These are phyloP conservation scores for Verticillium dahliae DNA, from an alignment of 2,329 filamentous ascomycete genomes.

Conservation along the genomic window DNA sequence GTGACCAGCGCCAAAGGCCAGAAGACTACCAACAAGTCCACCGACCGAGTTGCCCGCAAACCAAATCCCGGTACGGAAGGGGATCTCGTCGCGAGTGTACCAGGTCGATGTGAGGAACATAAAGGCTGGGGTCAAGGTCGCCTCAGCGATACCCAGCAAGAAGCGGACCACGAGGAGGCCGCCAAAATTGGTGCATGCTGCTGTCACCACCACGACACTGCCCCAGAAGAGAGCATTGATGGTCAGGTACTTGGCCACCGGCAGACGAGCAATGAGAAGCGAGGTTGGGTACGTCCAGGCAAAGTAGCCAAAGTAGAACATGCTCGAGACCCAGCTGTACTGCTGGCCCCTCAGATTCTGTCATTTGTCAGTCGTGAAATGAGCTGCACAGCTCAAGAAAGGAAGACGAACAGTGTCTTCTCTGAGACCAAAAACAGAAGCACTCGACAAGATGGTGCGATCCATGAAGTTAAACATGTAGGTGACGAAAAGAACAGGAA, in stretches of 20 bases:
- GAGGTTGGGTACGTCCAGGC: constrained; percentile 43
- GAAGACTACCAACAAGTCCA: constrained; percentile 38
- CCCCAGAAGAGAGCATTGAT: constrained; percentile 46
- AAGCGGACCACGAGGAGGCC: constrained; percentile 45
- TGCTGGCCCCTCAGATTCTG: constrained; percentile 47
- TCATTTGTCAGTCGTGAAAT: constrained; percentile 18
- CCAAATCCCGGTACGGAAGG: constrained; percentile 48
- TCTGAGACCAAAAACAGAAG: constrained; percentile 48
- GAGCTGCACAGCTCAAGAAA: not conserved
- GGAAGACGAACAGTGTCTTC: constrained; percentile 31
- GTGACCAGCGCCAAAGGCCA: constrained; percentile 52
- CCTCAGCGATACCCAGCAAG: constrained; percentile 48
- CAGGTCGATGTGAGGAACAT: constrained; percentile 50
- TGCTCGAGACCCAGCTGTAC: constrained; percentile 39
- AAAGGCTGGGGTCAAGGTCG: constrained; percentile 46
- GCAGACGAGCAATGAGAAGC: constrained; percentile 38
- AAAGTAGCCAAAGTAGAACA: constrained; percentile 37
- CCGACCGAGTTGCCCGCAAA: constrained; percentile 45
- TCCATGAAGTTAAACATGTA: constrained; percentile 59
- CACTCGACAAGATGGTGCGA: constrained; percentile 50
- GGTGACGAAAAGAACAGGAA: constrained; percentile 49
- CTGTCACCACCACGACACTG: constrained; percentile 34
- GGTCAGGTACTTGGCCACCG: constrained; percentile 39
- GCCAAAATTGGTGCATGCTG: constrained; percentile 38
- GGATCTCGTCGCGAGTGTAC: constrained; percentile 52